phyloP scores from a whole-genome alignment of 83 land plant species.

The Picea abies region DNA sequence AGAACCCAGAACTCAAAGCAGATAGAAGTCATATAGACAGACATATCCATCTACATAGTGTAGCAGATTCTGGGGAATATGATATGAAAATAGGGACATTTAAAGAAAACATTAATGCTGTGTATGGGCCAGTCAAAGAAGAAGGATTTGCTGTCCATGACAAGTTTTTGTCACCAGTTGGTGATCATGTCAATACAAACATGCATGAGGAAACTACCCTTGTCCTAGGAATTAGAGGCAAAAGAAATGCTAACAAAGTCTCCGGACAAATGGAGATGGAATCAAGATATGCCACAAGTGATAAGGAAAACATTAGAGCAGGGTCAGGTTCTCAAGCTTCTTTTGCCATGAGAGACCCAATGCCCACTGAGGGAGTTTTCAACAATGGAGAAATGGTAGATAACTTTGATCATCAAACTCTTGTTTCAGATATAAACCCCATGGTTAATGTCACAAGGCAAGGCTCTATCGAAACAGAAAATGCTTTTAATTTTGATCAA shows the following conservation, averaged over 20 bases:
- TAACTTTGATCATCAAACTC: background rate
- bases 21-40: conserved; percentile 6
- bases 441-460: background rate
- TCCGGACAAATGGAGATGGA: conserved; percentile 1
- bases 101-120: conserved; percentile 19
- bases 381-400: background rate
- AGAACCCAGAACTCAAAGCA: background rate
- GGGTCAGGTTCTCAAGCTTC: background rate
- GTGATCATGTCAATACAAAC: background rate
- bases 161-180: background rate
- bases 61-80: background rate
- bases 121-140: background rate
- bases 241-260: background rate
- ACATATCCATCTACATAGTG: background rate
- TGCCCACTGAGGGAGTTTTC: background rate
- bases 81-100: conserved; percentile 10
- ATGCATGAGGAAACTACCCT: background rate
- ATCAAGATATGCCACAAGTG: background rate
- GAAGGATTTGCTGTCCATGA: background rate
- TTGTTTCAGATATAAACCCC: background rate
- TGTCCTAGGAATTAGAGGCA: background rate
- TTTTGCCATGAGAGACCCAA: background rate
- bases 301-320: background rate
- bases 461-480: background rate
- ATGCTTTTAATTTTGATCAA: background rate